Conservation (phyloP, 164 flowering plant species). For the Liriodendron chinense region DNA sequence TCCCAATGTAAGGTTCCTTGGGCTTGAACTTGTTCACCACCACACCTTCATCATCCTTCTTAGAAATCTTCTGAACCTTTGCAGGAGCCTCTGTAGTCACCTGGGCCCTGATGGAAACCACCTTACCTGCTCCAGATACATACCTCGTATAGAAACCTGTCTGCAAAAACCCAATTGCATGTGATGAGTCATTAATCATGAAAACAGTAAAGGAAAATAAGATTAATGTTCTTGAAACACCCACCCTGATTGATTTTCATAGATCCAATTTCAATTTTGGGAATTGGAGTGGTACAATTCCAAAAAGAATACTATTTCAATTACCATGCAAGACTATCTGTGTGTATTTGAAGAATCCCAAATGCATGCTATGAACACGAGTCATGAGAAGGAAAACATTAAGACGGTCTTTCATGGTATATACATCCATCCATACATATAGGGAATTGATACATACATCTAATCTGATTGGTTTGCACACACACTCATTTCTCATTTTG, state of each 20-base stretch:
- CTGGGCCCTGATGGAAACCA: slow-evolving; percentile 72
- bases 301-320: not conserved
- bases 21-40: slow-evolving; percentile 85
- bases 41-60: slow-evolving; percentile 88
- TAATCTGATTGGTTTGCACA: too few relatives aligned
- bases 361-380: not conserved
- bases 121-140: slow-evolving; percentile 43
- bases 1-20: slow-evolving; percentile 75
- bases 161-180: slow-evolving; percentile 28
- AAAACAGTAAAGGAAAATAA: slow-evolving; percentile 2
- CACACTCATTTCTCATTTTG: too few relatives aligned
- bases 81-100: slow-evolving; percentile 81
- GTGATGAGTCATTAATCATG: slow-evolving; percentile 4
- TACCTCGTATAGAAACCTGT: slow-evolving; percentile 41
- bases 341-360: not conserved
- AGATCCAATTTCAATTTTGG: not conserved
- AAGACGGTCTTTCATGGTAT: not conserved
- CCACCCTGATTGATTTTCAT: not conserved
- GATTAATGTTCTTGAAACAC: not conserved
- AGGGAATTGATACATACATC: too few relatives aligned
- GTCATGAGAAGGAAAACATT: not conserved
- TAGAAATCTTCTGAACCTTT: slow-evolving; percentile 68
- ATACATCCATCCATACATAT: too few relatives aligned
- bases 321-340: too few relatives aligned
- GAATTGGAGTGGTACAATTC: not conserved